These are phyloP conservation scores for Osmanthus fragrans DNA, from an alignment of 257 asterid genomes.

Conservation along the genomic window DNA sequence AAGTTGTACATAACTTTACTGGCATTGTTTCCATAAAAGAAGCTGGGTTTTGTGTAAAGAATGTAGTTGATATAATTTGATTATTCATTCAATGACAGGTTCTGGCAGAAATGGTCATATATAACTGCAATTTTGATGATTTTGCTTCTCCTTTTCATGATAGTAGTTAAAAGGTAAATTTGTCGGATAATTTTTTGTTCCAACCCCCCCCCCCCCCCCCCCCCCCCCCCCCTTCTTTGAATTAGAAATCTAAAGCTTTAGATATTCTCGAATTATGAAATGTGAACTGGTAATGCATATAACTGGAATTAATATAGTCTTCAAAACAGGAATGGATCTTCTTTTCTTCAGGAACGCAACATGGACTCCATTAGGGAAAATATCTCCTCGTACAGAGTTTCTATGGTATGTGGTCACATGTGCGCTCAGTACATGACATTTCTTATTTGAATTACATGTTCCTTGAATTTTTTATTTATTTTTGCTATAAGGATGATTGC, in stretches of 20 bases:
- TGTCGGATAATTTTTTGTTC: neutral
- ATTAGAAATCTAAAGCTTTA: constrained; percentile 14
- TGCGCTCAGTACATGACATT: neutral
- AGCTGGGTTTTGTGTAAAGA: constrained; percentile 13
- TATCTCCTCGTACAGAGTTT: constrained; percentile 77
- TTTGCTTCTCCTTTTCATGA: constrained; percentile 43
- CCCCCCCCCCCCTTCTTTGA: too few species aligned
- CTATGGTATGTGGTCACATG: constrained; percentile 53
- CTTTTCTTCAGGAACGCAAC: constrained; percentile 55
- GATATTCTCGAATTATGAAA: constrained; percentile 8
- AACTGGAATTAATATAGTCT: constrained; percentile 38
- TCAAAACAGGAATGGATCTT: constrained; percentile 61
- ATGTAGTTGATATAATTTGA: constrained; percentile 12
- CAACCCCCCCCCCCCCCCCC: too few species aligned
- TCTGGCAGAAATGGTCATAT: constrained; percentile 71
- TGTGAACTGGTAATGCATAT: constrained; percentile 14
- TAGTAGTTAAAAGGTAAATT: constrained; percentile 53
- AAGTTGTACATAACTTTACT: neutral
- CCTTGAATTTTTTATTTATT: constrained; percentile 15
- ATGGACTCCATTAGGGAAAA: constrained; percentile 46
- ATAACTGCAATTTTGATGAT: constrained; percentile 43
- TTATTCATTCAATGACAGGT: constrained; percentile 51
- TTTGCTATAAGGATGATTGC: constrained; percentile 22
- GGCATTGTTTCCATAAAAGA: constrained; percentile 6
- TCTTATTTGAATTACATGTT: constrained; percentile 22